Evolutionary conservation across 371 early-diverging fungal species (phyloP).

Genomic region (Mucor sp.): DNA sequence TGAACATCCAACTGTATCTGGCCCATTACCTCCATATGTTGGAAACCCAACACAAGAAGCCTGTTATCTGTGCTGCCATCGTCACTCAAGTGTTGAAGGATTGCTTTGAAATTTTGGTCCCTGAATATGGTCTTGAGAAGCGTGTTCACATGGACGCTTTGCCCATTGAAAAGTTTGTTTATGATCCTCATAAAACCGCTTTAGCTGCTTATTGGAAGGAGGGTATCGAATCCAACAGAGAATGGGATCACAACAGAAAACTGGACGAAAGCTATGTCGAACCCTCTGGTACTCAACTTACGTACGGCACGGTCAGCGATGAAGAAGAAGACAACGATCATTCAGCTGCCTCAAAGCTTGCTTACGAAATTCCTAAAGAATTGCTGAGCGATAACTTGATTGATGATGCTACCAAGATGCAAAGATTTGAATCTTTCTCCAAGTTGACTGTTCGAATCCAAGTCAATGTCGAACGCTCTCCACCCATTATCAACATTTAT

Average conservation of each 20-base stretch:
- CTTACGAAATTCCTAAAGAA: constrained; percentile 13
- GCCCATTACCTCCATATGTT: constrained; percentile 60
- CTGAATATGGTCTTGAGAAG: constrained; percentile 75
- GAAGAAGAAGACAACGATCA: constrained; percentile 14
- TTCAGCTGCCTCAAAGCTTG: constrained; percentile 13
- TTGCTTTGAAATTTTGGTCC: constrained; percentile 74
- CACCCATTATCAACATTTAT: constrained; percentile 42
- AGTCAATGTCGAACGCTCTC: constrained; percentile 35
- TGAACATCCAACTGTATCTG: constrained; percentile 75
- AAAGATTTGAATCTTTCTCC: constrained; percentile 33
- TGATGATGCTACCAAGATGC: constrained; percentile 25
- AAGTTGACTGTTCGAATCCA: constrained; percentile 35
- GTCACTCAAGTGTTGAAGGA: constrained; percentile 52
- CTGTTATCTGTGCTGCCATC: constrained; percentile 52
- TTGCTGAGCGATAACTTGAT: constrained; percentile 12
- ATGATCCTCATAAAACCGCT: constrained; percentile 31
- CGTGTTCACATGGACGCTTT: constrained; percentile 57
- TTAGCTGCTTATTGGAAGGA: constrained; percentile 52
- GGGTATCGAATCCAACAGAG: constrained; percentile 25
- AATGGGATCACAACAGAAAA: constrained; percentile 13
- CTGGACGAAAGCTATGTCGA: constrained; percentile 5
- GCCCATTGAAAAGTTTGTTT: constrained; percentile 60
- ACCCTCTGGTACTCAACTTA: constrained; percentile 8
- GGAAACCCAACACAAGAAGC: constrained; percentile 28
- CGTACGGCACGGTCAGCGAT: background rate